Percentiles rank a stretch among this genome's conserved stretches.
phyloP scores from a whole-genome alignment of 2,329 filamentous ascomycete genomes.

The Hypocreales sp. region DNA sequence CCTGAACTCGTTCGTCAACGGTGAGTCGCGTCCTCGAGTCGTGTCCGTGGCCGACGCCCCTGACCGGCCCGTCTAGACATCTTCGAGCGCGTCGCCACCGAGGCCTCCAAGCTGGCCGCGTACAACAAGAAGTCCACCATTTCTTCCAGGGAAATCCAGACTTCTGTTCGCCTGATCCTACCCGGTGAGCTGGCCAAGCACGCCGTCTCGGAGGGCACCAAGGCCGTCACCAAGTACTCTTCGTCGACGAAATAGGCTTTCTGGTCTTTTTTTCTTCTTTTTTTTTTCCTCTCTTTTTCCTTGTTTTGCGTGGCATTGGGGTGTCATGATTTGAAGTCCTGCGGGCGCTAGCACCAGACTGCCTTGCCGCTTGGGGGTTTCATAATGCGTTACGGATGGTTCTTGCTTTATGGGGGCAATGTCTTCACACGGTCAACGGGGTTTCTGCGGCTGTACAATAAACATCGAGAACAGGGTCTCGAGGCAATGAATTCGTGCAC shows the following conservation, averaged over 20 bases:
- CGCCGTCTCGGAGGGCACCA: constrained; percentile 97
- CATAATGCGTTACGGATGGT: constrained; percentile 65
- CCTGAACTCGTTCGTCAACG: constrained; percentile 98
- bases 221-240: constrained; percentile 99
- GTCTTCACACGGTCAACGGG: constrained; percentile 54
- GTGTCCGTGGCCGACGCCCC: too few species aligned
- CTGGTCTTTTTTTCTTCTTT: too few species aligned
- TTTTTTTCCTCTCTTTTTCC: constrained; percentile 32
- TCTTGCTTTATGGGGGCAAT: constrained; percentile 51
- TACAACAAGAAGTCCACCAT: constrained; percentile 99
- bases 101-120: constrained; percentile 96
- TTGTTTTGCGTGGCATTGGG: constrained; percentile 38
- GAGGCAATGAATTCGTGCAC: constrained; percentile 47
- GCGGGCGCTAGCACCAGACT: constrained; percentile 14
- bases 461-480: constrained; percentile 47
- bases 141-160: constrained; percentile 98
- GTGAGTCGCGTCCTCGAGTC: constrained; percentile 35
- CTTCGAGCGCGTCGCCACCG: constrained; percentile 97
- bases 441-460: constrained; percentile 64
- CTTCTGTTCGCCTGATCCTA: constrained; percentile 92
- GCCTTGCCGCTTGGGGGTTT: constrained; percentile 30
- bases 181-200: constrained; percentile 99
- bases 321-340: constrained; percentile 41
- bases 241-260: constrained; percentile 96
- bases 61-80: too few species aligned